Conservation (phyloP, 352 stramenopile genomes). For the Hyaloperonospora arabidopsidis region DNA sequence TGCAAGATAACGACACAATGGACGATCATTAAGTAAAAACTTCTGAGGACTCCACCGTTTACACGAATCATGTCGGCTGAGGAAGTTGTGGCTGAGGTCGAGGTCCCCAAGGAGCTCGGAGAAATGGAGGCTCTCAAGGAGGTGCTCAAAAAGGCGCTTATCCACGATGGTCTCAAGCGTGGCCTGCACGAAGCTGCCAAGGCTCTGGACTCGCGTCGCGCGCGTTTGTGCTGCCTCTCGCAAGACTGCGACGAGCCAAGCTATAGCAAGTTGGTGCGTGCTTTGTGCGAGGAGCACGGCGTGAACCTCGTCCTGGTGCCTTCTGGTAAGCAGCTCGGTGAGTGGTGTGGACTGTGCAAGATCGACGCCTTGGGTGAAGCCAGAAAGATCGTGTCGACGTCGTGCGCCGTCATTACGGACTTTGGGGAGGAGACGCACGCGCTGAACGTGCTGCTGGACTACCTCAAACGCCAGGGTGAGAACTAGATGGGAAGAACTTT, state of each 20-base stretch:
- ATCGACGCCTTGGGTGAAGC: conserved; percentile 95
- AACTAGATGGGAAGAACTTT: conserved; percentile 47
- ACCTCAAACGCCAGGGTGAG: conserved; percentile 94
- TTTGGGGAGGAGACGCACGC: conserved; percentile 99
- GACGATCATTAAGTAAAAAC: conserved; percentile 33
- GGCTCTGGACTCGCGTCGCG: conserved; percentile 95
- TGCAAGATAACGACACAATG: not conserved
- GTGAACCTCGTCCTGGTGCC: conserved; percentile 91
- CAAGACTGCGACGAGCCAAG: conserved; percentile 99
- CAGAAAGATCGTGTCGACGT: conserved; percentile 98
- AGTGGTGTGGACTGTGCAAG: conserved; percentile 99
- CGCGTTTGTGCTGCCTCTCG: conserved; percentile 97
- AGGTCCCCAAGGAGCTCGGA: conserved; percentile 90
- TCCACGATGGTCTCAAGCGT: conserved; percentile 98
- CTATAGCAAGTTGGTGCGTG: conserved; percentile 99
- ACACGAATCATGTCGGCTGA: conserved; percentile 83
- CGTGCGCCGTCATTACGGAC: conserved; percentile 97
- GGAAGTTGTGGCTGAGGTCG: conserved; percentile 88
- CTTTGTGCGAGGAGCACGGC: conserved; percentile 89
- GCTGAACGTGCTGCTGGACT: conserved; percentile 97
- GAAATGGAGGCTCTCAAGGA: conserved; percentile 97
- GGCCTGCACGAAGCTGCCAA: conserved; percentile 98
- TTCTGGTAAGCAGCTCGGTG: conserved; percentile 95
- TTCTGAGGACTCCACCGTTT: conserved; percentile 35
- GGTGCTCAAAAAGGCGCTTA: conserved; percentile 98